Conservation (phyloP, 148 eudicot species). For the Silene latifolia region DNA sequence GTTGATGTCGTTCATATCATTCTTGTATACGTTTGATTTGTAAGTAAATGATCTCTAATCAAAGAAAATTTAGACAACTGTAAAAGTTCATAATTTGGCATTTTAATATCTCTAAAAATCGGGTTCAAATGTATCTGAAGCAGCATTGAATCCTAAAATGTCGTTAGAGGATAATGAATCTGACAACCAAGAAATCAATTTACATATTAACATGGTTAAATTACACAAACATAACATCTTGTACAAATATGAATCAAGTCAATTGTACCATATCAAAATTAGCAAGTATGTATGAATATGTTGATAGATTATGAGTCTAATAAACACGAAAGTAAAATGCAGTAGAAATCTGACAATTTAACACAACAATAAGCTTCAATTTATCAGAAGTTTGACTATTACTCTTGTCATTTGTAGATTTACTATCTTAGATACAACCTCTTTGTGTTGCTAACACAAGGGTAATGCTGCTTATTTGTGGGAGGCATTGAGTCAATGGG, state of each 20-base stretch:
- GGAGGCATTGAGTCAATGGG: no score
- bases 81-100: neutral
- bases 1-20: neutral
- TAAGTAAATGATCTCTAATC: neutral
- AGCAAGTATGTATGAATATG: no score
- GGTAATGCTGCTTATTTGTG: no score
- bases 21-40: neutral
- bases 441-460: no score
- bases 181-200: neutral
- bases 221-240: neutral
- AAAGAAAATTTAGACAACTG: no score
- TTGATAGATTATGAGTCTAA: no score
- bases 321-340: neutral
- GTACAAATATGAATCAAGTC: no score
- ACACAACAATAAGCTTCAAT: neutral
- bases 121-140: neutral
- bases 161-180: neutral
- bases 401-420: neutral
- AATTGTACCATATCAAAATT: no score
- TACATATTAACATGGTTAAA: no score
- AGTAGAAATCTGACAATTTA: neutral
- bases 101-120: neutral
- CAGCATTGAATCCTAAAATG: neutral
- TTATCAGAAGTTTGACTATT: neutral
- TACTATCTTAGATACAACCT: neutral